phyloP scores from a whole-genome alignment of 495 filamentous ascomycete genomes.

The Penicillium waksmanii region DNA sequence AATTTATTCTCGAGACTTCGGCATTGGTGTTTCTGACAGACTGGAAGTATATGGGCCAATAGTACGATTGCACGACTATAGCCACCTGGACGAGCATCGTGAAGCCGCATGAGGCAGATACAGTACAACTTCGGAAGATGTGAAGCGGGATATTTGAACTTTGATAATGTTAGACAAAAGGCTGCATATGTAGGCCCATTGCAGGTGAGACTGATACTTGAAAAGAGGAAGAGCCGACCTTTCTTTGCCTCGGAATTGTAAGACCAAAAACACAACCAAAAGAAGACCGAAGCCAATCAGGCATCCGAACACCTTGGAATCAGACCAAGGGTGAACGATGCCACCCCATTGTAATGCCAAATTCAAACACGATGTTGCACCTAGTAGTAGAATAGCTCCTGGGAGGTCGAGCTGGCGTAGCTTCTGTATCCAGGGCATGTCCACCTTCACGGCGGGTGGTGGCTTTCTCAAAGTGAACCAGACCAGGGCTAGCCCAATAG shows the following conservation, averaged over 20 bases:
- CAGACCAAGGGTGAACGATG: conserved; percentile 6
- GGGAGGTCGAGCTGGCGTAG: conserved; percentile 10
- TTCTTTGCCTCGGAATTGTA: conserved; percentile 6
- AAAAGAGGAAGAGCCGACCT: conserved; percentile 1
- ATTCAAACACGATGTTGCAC: conserved; percentile 7
- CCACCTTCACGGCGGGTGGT: conserved; percentile 6
- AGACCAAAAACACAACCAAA: conserved; percentile 3
- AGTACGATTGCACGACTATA: conserved; percentile 6
- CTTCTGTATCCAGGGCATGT: conserved; percentile 4
- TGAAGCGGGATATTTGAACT: conserved; percentile 12
- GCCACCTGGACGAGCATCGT: conserved; percentile 14
- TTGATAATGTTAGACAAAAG: not conserved
- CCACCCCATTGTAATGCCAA: conserved; percentile 16
- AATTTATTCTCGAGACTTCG: conserved; percentile 65
- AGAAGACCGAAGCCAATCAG: conserved; percentile 11
- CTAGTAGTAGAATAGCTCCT: conserved; percentile 6
- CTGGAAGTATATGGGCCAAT: conserved; percentile 77
- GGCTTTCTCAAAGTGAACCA: conserved; percentile 10
- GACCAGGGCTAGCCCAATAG: conserved; percentile 5
- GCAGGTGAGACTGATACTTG: not conserved
- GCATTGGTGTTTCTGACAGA: conserved; percentile 65
- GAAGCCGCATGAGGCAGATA: conserved; percentile 3
- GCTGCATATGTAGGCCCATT: not conserved
- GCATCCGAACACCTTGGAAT: conserved; percentile 13
- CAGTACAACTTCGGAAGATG: conserved; percentile 12